Base-by-base conservation (phyloP, 108 stramenopile genomes). In the Aurantiochytrium sp. region DNA sequence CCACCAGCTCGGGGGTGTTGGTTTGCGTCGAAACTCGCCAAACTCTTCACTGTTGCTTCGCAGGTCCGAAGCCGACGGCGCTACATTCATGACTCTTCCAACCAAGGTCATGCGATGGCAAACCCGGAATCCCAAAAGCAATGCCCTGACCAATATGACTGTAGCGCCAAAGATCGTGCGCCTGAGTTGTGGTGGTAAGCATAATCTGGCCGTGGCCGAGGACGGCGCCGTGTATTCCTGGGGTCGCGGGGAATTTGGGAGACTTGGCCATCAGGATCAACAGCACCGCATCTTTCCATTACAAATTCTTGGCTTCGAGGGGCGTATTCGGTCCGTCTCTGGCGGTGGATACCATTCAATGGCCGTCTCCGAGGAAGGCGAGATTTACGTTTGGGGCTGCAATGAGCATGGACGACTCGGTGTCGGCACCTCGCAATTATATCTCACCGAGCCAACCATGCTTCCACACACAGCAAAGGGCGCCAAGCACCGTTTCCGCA, bases 341-440 rank as follows among this genome's bases (percentile, higher is more conserved):
- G 76, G 76, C 10, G 76, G 76, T 23, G 76, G 76, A 10, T 83
- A 83, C 51, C 76, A 83, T 23, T 83, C 76, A 6, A 53, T 83
- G 51, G 76, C 76, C 51, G 49, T 83, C 10, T 53, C 76, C 6
- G 12, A 83, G 51, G 12, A 23, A 6, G 76, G 76, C 8, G 51
- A 21, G 51, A 6, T 83, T 0, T 83, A 83, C 49, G 76, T 28
- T 12, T 83, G 76, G 76, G 76, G 76, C 19, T 25, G 49, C 51
- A 83, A 83, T 35, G 76, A 83, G 76, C 76, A 83, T 53, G 76
- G 76, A 6, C 76, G 76, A 6, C 76, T 83, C 23, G 76, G 76
- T 18, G 23, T 83, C 28, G 76, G 18, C 0, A 35, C 49, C 28
- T 53, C 49, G 49, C 49, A 83, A 18, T 45, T 83, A 6, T 53